Percentiles rank a stretch among this genome's conserved stretches.
These are phyloP conservation scores for Pseudotsuga menziesii DNA, from an alignment of 75 land plant genomes.

Conservation along the genomic window DNA sequence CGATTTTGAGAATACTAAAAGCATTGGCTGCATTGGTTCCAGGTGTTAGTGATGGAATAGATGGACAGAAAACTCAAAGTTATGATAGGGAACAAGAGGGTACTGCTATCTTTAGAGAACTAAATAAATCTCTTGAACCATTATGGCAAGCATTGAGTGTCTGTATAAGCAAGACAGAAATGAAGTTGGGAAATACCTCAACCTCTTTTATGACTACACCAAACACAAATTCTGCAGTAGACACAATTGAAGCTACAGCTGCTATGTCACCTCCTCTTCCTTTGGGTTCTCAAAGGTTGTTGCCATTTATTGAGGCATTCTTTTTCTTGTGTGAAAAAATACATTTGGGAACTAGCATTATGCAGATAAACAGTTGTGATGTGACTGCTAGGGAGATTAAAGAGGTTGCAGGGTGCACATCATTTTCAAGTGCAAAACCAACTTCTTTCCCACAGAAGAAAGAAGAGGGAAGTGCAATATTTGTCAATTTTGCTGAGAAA, in stretches of 20 bases:
- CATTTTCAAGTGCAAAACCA: not conserved
- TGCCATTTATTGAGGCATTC: constrained; percentile 48
- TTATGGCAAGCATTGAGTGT: constrained; percentile 36
- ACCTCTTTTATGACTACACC: constrained; percentile 10
- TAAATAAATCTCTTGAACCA: constrained; percentile 27
- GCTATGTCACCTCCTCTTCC: constrained; percentile 33
- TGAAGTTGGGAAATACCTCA: constrained; percentile 14
- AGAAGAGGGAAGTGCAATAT: constrained; percentile 17
- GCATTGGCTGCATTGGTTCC: constrained; percentile 32
- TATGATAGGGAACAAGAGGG: constrained; percentile 15
- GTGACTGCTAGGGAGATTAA: constrained; percentile 36
- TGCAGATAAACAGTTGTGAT: constrained; percentile 20
- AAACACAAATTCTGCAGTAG: constrained; percentile 15
- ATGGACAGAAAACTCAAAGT: constrained; percentile 4
- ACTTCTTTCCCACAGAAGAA: constrained; percentile 8
- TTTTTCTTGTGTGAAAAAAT: constrained; percentile 41
- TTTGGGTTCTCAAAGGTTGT: constrained; percentile 34
- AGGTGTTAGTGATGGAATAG: constrained; percentile 9
- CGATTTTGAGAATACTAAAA: constrained; percentile 34
- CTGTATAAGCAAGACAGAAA: constrained; percentile 36
- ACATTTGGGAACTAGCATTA: constrained; percentile 17
- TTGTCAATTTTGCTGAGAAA: constrained; percentile 42
- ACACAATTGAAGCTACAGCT: constrained; percentile 15
- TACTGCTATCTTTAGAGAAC: constrained; percentile 17
- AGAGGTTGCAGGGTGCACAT: constrained; percentile 28